Conservation (phyloP, 2,329 filamentous ascomycete genomes). For the Fusarium citri region DNA sequence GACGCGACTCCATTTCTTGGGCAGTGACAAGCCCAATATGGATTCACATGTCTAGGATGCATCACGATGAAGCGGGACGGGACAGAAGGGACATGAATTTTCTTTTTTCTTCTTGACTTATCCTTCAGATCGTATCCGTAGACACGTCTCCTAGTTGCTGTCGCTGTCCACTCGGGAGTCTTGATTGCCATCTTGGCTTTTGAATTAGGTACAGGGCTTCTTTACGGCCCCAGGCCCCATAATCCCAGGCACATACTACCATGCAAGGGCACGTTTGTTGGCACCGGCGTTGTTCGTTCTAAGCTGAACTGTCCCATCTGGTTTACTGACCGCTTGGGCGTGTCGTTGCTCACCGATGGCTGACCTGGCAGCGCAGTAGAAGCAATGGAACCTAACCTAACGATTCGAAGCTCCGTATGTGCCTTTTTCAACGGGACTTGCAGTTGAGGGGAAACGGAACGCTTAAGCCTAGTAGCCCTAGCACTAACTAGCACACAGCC, state of each 20-base stretch:
- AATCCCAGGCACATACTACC: constrained; percentile 38
- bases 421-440: constrained; percentile 1
- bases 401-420: not conserved
- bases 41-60: constrained; percentile 6
- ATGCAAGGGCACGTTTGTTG: constrained; percentile 42
- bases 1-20: constrained; percentile 8
- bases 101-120: constrained; percentile 9
- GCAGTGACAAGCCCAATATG: constrained; percentile 29
- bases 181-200: constrained; percentile 29
- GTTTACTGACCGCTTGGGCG: constrained; percentile 23
- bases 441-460: constrained; percentile 5
- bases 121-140: constrained; percentile 12
- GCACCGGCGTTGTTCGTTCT: constrained; percentile 5
- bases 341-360: constrained; percentile 24
- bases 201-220: not conserved
- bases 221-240: constrained; percentile 6
- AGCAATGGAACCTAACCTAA: not conserved
- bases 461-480: not conserved
- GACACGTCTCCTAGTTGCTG: constrained; percentile 24
- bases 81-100: constrained; percentile 9
- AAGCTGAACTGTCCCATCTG: constrained; percentile 40
- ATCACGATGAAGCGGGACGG: constrained; percentile 24
- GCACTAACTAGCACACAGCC: not conserved
- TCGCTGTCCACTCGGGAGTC: constrained; percentile 25
- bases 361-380: constrained; percentile 22